Conservation (phyloP, 345 rosid species). For the Barbarea vulgaris region DNA sequence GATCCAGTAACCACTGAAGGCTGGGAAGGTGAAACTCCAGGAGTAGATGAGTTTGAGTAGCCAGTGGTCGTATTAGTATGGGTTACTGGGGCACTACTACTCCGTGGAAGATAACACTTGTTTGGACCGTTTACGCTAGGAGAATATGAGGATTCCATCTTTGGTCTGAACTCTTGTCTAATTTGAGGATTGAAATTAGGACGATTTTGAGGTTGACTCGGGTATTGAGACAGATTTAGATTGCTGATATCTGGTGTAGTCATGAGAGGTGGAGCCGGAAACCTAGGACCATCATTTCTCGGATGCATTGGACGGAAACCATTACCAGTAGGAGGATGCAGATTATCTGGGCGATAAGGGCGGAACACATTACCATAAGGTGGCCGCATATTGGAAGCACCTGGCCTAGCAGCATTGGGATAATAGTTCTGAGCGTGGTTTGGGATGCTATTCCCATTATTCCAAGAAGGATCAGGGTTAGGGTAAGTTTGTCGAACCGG, state of each 20-base stretch:
- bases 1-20: conserved; percentile 31
- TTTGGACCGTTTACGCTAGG: conserved; percentile 40
- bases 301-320: conserved; percentile 52
- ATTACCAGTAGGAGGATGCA: conserved; percentile 39
- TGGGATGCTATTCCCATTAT: conserved; percentile 41
- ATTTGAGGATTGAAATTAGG: conserved; percentile 46
- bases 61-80: conserved; percentile 14
- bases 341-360: conserved; percentile 44
- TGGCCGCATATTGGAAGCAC: conserved; percentile 46
- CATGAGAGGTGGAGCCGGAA: conserved; percentile 37
- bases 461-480: conserved; percentile 45
- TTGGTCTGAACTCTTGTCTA: conserved; percentile 47
- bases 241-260: conserved; percentile 57
- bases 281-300: conserved; percentile 48
- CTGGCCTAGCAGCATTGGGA: conserved; percentile 47
- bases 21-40: conserved; percentile 40
- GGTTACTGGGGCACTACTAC: conserved; percentile 28
- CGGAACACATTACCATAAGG: conserved; percentile 41
- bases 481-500: conserved; percentile 45
- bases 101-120: conserved; percentile 35
- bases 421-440: conserved; percentile 45
- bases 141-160: conserved; percentile 29
- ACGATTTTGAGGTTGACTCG: conserved; percentile 42
- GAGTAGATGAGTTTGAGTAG: conserved; percentile 20
- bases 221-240: conserved; percentile 48